Percentiles rank a stretch among this genome's conserved stretches.
Evolutionary conservation across 768 basidiomycete species (phyloP).

Genomic region (Cystofilobasidium macerans): DNA sequence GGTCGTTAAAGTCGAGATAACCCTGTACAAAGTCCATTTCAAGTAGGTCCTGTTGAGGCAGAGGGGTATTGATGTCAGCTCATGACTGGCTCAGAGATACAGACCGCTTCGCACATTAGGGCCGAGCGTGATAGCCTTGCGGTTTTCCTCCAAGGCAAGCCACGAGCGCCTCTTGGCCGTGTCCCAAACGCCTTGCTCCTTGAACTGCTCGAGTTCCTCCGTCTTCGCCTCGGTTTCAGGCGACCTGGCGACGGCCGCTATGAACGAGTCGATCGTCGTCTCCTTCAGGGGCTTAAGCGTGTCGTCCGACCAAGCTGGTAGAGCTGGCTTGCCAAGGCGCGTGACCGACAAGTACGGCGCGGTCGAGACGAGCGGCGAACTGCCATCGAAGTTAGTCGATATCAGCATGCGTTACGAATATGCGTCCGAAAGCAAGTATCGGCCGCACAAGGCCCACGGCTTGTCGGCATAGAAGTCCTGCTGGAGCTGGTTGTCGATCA

Average conservation of each 20-base stretch:
- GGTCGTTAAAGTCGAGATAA: conserved; percentile 24
- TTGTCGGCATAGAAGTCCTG: conserved; percentile 24
- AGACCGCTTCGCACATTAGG: not conserved
- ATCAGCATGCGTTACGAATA: too few species aligned
- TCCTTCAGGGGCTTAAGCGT: conserved; percentile 9
- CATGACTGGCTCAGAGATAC: not conserved
- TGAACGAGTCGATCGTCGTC: not conserved
- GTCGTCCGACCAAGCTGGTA: not conserved
- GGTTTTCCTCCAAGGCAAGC: conserved; percentile 9
- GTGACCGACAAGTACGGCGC: conserved; percentile 6
- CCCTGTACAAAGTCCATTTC: conserved; percentile 21
- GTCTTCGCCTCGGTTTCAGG: not conserved
- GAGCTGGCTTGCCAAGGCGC: not conserved
- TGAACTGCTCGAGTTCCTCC: not conserved
- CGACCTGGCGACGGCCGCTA: not conserved
- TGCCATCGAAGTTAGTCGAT: not conserved
- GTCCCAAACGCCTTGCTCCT: not conserved
- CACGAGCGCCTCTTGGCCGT: conserved; percentile 1
- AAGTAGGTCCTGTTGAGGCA: conserved; percentile 9
- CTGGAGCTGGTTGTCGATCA: conserved; percentile 17
- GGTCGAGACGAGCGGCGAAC: conserved; percentile 18
- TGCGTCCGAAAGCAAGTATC: too few species aligned
- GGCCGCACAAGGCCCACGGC: conserved; percentile 24
- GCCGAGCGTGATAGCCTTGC: conserved; percentile 5
- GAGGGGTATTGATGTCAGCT: not conserved